A percentile compares a stretch with the other conserved stretches of the same genome.
These are phyloP conservation scores for Opeltia flavorubescens DNA, from an alignment of 495 filamentous ascomycete species.

Conservation along the genomic window DNA sequence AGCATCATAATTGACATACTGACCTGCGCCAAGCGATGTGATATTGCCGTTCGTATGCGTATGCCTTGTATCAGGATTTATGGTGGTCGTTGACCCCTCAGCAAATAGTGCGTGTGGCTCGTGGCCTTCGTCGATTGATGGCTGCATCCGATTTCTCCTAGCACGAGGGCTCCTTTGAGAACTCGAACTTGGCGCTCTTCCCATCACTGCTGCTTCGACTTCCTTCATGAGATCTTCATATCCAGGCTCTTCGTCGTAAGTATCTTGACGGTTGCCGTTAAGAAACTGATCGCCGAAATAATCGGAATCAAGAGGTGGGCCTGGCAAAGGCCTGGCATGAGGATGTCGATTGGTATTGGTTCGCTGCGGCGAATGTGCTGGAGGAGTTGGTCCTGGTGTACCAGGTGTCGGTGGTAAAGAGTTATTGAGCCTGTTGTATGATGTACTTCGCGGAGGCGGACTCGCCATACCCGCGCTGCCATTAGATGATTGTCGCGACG, in stretches of 20 bases:
- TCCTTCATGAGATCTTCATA: constrained; percentile 35
- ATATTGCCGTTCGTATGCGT: constrained; percentile 41
- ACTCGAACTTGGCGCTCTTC: constrained; percentile 17
- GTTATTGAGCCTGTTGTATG: constrained; percentile 20
- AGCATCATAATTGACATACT: constrained; percentile 36
- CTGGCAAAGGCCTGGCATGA: constrained; percentile 46
- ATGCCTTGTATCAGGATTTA: constrained; percentile 30
- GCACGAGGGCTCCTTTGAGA: constrained; percentile 15
- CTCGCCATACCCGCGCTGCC: constrained; percentile 21
- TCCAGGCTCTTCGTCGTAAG: constrained; percentile 11
- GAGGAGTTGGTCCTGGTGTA: constrained; percentile 25
- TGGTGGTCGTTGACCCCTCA: constrained; percentile 5
- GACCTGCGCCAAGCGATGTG: constrained; percentile 28
- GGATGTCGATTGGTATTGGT: constrained; percentile 43
- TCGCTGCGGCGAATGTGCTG: constrained; percentile 32
- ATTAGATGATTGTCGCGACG: constrained; percentile 4
- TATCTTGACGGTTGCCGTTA: constrained; percentile 4
- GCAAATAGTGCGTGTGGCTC: constrained; percentile 10
- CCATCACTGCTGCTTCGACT: constrained; percentile 32
- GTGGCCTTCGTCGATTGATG: constrained; percentile 14
- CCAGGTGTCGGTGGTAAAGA: constrained; percentile 26
- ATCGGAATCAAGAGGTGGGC: constrained; percentile 34
- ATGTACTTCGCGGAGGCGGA: constrained; percentile 31
- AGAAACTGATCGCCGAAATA: constrained; percentile 16
- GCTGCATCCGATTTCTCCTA: constrained; percentile 15